These are phyloP conservation scores for Spongispora temasekensis DNA, from an alignment of 1,284 basidiomycete species.

Conservation along the genomic window DNA sequence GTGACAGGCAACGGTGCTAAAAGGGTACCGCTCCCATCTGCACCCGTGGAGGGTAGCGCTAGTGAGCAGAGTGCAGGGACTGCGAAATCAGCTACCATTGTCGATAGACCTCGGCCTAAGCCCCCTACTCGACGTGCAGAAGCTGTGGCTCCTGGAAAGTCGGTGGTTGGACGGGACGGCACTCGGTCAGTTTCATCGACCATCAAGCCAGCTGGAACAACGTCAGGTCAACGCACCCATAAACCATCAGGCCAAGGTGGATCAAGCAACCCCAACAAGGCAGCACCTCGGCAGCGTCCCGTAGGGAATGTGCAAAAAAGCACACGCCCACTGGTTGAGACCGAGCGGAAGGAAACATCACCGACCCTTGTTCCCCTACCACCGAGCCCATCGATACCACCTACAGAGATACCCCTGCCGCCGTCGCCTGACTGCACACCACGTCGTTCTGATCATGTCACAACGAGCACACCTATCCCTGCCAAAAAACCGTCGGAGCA, in stretches of 20 bases:
- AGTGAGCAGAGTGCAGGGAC: conserved; percentile 6
- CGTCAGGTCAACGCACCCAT: conserved; percentile 10
- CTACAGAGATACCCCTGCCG: conserved; percentile 30
- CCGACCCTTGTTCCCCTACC: conserved; percentile 35
- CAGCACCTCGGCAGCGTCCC: conserved; percentile 11
- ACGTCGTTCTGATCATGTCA: background rate
- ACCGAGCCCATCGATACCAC: conserved; percentile 23
- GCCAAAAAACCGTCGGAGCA: background rate
- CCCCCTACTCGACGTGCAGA: conserved; percentile 9
- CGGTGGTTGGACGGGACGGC: conserved; percentile 4
- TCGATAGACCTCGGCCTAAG: conserved; percentile 15
- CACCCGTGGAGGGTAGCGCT: conserved; percentile 4
- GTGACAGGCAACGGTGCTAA: conserved; percentile 35
- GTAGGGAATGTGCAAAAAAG: conserved; percentile 9
- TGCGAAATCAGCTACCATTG: background rate
- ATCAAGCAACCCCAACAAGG: conserved; percentile 2
- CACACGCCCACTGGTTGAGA: conserved; percentile 16
- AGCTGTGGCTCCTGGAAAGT: conserved; percentile 1
- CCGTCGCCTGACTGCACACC: conserved; percentile 25
- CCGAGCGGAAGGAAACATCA: conserved; percentile 13
- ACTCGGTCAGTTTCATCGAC: conserved; percentile 8
- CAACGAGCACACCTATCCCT: background rate
- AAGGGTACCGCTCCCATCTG: conserved; percentile 36
- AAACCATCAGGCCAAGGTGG: conserved; percentile 16
- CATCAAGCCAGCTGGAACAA: background rate